Evolutionary conservation across 2,329 filamentous ascomycete genomes (phyloP).

Genomic region (Gaeumannomyces sp.): DNA sequence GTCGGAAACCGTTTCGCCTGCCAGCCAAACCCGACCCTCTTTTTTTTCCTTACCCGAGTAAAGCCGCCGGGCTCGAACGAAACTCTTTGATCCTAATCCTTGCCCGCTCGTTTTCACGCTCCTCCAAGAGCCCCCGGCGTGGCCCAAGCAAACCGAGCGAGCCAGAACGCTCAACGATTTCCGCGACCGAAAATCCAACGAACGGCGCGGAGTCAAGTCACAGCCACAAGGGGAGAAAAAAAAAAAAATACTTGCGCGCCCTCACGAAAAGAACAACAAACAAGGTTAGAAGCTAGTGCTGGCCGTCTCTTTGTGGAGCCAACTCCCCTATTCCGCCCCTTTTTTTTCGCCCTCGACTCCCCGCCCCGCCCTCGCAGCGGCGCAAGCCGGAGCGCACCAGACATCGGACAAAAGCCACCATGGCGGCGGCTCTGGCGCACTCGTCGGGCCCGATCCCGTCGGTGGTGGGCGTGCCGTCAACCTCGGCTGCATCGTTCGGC

Average conservation of each 20-base stretch:
- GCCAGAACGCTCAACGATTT: neutral
- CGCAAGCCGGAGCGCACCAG: neutral
- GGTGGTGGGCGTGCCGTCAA: conserved; percentile 7
- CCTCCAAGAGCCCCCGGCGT: neutral
- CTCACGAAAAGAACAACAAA: neutral
- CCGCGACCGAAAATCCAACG: too few species aligned
- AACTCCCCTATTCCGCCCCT: neutral
- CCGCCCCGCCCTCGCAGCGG: conserved; percentile 2
- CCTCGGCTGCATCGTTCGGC: neutral
- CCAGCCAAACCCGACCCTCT: neutral
- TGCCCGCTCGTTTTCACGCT: neutral
- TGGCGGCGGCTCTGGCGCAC: conserved; percentile 11
- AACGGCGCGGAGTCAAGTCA: neutral
- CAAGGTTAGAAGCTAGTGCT: neutral
- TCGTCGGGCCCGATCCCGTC: conserved; percentile 5
- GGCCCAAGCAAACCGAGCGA: neutral
- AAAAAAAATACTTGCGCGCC: too few species aligned
- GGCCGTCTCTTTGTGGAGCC: neutral
- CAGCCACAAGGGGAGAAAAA: neutral
- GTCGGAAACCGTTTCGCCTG: neutral
- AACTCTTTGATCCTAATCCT: neutral
- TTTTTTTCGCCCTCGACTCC: neutral
- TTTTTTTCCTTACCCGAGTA: neutral
- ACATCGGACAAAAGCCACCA: conserved; percentile 7
- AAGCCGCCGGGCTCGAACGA: neutral